Evolutionary conservation across 805 yeast species (phyloP), one percentile per base, ranked within the genome.

Genomic region (Pichia californica): DNA sequence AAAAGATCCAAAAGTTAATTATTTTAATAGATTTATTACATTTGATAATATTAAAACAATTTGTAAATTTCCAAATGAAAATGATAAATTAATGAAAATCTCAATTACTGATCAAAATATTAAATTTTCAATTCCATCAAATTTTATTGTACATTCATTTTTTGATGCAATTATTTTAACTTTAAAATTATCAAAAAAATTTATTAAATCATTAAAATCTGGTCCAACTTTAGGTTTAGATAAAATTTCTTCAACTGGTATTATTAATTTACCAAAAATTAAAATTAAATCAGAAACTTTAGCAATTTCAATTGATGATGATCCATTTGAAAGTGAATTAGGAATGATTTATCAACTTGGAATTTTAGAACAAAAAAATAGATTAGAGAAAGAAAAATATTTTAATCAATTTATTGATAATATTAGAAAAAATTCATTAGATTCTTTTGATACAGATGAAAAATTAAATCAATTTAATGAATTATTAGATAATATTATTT

Each of bases 151-250:
- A 43, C 86, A 85, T 63, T 74, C 80, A 20, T 73, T 89, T n/a
- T 77, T 89, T 54, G 96, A 89, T 54, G 84, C 84, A 53, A 64
- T 84, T 14, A 73, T 86, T 16, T 79, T 88, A 0, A 63, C 81
- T 32, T 69, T 71, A 40, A 89, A 89, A 58, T 73, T 87, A 0
- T 58, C 81, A 11, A 75, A 73, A 47, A 94, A 87, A 50, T 66
- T 82, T 48, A 56, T 63, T 23, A 68, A 69, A 43, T 74, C 81
- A 16, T 67, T 83, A 48, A 61, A 63, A 28, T 63, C 64, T 14
- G 47, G 44, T 4, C 35, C 32, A 19, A 25, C 20, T 7, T 5
- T 3, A 29, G 14, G 26, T 14, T 35, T 31, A 13, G 47, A 44
- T 34, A 44, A 35, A 21, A 13, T 28, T 4, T n/a, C 15, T 13